Evolutionary conservation across 176 grass and related monocot species (phyloP), one percentile per base, ranked within the genome.

Genomic region (Stipa capillata): DNA sequence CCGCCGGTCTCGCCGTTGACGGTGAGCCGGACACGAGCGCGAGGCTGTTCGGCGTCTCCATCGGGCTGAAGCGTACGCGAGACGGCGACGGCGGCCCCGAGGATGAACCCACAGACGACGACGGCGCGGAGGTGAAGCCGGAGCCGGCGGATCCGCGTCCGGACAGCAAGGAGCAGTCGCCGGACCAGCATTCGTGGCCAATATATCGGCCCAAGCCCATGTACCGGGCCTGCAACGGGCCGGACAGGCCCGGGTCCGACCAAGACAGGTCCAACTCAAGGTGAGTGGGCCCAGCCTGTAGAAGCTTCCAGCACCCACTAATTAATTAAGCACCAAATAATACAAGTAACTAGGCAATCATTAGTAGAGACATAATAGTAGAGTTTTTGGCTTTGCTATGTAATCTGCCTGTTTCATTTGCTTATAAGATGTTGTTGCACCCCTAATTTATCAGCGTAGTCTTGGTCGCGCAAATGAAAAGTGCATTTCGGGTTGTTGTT

Each of bases 41-140:
- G 39, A 82, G 73, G 73, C 77, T 96, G 9, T 96, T 96, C 73
- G 93, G 90, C 56, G 82, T 92, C 55, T 88, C 90, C 17, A 89
- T 96, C 62, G 90, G 93, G 13, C 33, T 66, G 3, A 96, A 96
- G 44, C 45, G 93, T 20, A 6, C 55, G 58, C 81, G 84, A n/a
- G n/a, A n/a, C 9, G 93, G 86, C 8, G 88, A 81, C 1, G n/a
- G n/a, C n/a, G n/a, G n/a, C n/a, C n/a, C n/a, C n/a, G n/a, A n/a
- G n/a, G 78, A 81, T 11, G 82, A 70, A 0, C 45, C 47, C 6
- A 20, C 42, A 5, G 36, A 76, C 3, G 33, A 57, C 16, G 29
- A 56, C 47, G 41, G 8, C 6, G 48, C 18, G 11, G 82, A 88
- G 17, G 74, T 81, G 76, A 97, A 90, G 44, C n/a, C 70, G 21